phyloP scores from a whole-genome alignment of 805 yeast genomes.

The Saturnispora zaruensis region DNA sequence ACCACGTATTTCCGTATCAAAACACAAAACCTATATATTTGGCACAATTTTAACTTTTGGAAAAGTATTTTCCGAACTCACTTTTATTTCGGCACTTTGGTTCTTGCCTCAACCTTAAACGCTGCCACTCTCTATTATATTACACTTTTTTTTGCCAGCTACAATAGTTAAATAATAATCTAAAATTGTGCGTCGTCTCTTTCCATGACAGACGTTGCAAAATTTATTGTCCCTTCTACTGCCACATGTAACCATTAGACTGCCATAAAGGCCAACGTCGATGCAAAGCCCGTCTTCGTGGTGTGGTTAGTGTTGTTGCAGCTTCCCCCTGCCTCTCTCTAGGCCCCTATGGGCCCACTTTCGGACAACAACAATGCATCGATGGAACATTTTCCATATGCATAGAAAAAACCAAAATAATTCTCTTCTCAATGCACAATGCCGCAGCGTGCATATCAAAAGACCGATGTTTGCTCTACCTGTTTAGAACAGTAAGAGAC shows the following conservation, averaged over 20 bases:
- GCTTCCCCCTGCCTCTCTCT: not conserved
- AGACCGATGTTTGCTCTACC: conserved; percentile 1
- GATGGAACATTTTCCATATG: not conserved
- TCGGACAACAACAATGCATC: not conserved
- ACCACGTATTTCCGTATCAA: not conserved
- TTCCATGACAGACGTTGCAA: not conserved
- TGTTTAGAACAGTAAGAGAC: conserved; percentile 57
- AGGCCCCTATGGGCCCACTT: not conserved
- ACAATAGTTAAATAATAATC: not conserved
- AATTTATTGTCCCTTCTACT: not conserved
- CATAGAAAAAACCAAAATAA: conserved; percentile 1
- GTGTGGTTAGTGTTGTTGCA: not conserved
- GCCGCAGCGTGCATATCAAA: not conserved
- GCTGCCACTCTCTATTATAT: not conserved
- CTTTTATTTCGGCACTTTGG: not conserved
- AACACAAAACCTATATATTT: not conserved
- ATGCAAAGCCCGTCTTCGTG: not conserved
- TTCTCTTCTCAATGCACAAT: not conserved
- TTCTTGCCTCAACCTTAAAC: not conserved
- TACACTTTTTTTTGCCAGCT: not conserved
- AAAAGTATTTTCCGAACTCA: not conserved
- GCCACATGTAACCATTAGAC: not conserved
- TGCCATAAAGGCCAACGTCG: not conserved
- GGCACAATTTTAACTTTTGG: not conserved
- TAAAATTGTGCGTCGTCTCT: not conserved